These are phyloP conservation scores for Ceratocystis ficicola DNA, from an alignment of 2,329 filamentous ascomycete genomes.

Conservation along the genomic window DNA sequence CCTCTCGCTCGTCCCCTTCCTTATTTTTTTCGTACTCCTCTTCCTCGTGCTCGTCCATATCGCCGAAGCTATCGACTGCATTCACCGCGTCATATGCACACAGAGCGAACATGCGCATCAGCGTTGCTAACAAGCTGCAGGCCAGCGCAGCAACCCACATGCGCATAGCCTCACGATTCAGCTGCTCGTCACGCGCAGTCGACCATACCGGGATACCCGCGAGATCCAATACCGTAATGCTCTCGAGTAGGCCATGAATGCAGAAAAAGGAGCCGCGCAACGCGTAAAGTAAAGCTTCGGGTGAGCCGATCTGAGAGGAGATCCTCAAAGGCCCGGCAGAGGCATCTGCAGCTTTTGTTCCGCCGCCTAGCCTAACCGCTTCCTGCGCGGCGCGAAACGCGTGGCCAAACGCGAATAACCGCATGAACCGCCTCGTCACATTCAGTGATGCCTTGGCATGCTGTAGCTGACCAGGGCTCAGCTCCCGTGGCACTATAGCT, in stretches of 20 bases:
- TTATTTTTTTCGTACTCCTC: conserved; percentile 26
- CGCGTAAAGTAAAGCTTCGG: conserved; percentile 34
- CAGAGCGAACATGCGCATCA: conserved; percentile 34
- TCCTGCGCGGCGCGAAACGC: conserved; percentile 34
- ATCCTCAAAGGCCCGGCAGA: background rate
- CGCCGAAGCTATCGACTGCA: conserved; percentile 15
- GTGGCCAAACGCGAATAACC: conserved; percentile 56
- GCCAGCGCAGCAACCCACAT: conserved; percentile 57
- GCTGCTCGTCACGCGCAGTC: conserved; percentile 33
- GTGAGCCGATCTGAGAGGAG: background rate
- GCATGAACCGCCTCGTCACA: conserved; percentile 48
- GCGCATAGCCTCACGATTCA: conserved; percentile 50
- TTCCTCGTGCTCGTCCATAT: conserved; percentile 24
- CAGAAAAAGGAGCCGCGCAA: conserved; percentile 48
- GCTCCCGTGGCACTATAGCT: background rate
- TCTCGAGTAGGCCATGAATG: conserved; percentile 56
- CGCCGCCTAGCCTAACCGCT: conserved; percentile 21
- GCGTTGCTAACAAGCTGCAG: conserved; percentile 36
- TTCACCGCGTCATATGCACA: conserved; percentile 30
- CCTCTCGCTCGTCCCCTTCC: conserved; percentile 24
- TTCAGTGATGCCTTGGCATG: conserved; percentile 35
- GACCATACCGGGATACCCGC: conserved; percentile 35
- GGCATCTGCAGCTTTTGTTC: background rate
- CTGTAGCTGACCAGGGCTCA: conserved; percentile 27
- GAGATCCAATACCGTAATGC: conserved; percentile 47